Base-by-base conservation (phyloP, 805 yeast genomes). In the Zygosaccharomyces bisporus region DNA sequence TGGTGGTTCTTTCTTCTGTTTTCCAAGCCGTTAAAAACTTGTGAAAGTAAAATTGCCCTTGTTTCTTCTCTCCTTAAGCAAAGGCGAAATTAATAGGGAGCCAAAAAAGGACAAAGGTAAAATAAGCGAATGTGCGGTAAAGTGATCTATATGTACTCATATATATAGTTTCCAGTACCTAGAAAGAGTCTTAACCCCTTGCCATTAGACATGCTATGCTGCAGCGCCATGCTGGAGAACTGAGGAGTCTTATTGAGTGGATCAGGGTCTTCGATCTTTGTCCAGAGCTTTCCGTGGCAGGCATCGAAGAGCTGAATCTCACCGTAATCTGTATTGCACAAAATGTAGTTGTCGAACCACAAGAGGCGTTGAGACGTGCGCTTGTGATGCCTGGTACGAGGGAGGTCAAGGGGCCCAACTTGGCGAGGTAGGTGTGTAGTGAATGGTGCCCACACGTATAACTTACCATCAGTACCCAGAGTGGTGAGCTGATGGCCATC, bases 401-500 rank as follows among this genome's bases (percentile, higher is more conserved):
- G 49, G 8, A 44, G 37, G 42, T 61, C 63, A 3, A 47, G 43
- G 21, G 56, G 53, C 4, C 66, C 63, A 14, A 60, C 46, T 32
- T 48, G 55, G 2, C 24, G 34, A 19, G 41, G 43, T 13, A 41
- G 38, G n/a, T 31, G 36, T 19, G 36, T 32, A 21, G 49, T 48
- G 37, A 54, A 57, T 2, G 63, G 62, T 2, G 52, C 43, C 97
- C 97, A 90, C 1, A 83, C 78, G 14, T 88, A 67, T 7, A 87
- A 73, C 54, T 79, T 83, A 42, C 89, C 95, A 61, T 90, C 97
- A 41, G 78, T 75, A 0, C 95, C 96, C 0, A 83, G 69, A 1
- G 88, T 77, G 14, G 81, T 66, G 25, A 91, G 57, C 33, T 74
- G 69, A 29, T 72, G 70, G 0, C 96, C 96, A 13, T 63, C 54